Percentiles rank a stretch among this genome's conserved stretches.
Conservation (phyloP, 768 basidiomycete species). For the Rhizopogon rudus region DNA sequence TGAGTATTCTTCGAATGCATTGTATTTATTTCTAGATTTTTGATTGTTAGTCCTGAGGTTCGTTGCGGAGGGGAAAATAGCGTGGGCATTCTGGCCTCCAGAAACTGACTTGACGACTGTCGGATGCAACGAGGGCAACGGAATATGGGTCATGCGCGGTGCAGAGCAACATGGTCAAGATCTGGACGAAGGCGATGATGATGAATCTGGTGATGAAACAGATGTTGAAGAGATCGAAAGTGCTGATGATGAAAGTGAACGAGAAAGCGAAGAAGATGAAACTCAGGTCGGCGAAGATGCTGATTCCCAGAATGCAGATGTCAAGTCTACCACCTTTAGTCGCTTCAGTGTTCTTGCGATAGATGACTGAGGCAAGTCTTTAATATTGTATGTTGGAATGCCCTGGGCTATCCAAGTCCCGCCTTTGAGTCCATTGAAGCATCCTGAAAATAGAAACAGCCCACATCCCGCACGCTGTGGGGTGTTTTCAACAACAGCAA, state of each 20-base stretch:
- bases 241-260: conserved; percentile 9
- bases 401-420: no score
- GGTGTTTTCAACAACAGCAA: no score
- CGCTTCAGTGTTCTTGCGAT: conserved; percentile 29
- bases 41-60: conserved; percentile 60
- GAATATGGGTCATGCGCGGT: conserved; percentile 54
- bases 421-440: no score
- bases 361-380: conserved; percentile 5
- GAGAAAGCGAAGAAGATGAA: neutral
- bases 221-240: conserved; percentile 18
- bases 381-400: no score
- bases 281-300: neutral
- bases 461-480: no score
- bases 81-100: conserved; percentile 87
- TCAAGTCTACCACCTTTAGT: conserved; percentile 2
- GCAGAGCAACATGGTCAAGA: conserved; percentile 17
- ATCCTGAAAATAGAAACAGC: no score
- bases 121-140: conserved; percentile 29
- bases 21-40: neutral
- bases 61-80: conserved; percentile 76
- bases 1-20: conserved; percentile 35
- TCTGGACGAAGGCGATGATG: conserved; percentile 15
- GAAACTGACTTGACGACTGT: conserved; percentile 24
- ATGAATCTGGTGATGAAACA: conserved; percentile 15
- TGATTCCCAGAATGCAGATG: conserved; percentile 7